Evolutionary conservation across 768 basidiomycete genomes (phyloP), one percentile per base, ranked within the genome.

Genomic region (Scleroderma citrinum): DNA sequence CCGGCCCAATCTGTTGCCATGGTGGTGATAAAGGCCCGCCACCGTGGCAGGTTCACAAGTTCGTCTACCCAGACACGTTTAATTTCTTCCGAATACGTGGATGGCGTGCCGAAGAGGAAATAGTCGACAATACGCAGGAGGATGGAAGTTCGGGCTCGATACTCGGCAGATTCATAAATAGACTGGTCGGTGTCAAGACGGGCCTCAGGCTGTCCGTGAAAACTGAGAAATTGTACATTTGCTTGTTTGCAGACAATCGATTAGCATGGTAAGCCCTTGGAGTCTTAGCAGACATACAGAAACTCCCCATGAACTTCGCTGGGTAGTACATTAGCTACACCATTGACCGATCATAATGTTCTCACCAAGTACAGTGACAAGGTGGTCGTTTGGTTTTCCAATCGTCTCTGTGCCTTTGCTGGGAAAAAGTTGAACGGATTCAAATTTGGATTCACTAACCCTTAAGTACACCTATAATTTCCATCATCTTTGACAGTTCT

Each of bases 1-100:
- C 73, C 71, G 47, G 71, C 60, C 78, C 75, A 77, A 54, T 81
- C 74, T 3, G 63, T 62, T 24, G 65, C 69, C 26, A 78, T 61
- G 19, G 70, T 70, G 11, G 46, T 47, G 20, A 79, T 68, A 42
- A 74, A 72, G 4, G 65, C 59, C 2, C 60, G 54, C 76, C 77
- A 80, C 8, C 63, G 56, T 7, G 57, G 56, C n/a, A 62, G 52
- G 32, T 70, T 67, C 48, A 76, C 65, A 12, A 70, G 63, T 2
- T 60, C 56, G 58, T 80, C 78, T 2, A 75, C 68, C 69, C 68
- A 78, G 37, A 76, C 69, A 13, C 61, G 67, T 43, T 74, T 66
- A 44, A 80, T 46, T 23, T 61, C 61, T n/a, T 59, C 58, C 10
- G 74, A 55, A 55, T 80, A 74, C 5, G 71, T 59, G 26, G 73